Evolutionary conservation across 495 filamentous ascomycete species (phyloP).

Genomic region (Ramalina intermedia): DNA sequence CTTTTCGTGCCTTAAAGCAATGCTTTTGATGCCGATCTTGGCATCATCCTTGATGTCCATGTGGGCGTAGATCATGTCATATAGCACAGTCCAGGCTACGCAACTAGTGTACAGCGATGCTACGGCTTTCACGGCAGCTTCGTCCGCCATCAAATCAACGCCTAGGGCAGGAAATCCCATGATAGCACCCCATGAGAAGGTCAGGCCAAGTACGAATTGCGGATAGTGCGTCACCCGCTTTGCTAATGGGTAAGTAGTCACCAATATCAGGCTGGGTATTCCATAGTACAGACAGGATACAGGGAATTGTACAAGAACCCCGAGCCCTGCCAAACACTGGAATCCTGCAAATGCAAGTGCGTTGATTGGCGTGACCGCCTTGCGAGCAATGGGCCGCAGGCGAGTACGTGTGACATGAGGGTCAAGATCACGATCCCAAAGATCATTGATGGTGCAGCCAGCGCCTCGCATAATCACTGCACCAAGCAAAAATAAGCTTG

Average conservation of each 20-base stretch:
- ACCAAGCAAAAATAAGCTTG: conserved; percentile 68
- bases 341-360: conserved; percentile 70
- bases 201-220: conserved; percentile 78
- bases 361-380: conserved; percentile 59
- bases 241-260: conserved; percentile 74
- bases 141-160: conserved; percentile 58
- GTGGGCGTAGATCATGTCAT: conserved; percentile 98
- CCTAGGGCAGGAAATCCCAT: conserved; percentile 94
- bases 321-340: conserved; percentile 70
- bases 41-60: conserved; percentile 95
- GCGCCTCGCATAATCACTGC: conserved; percentile 93
- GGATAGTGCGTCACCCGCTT: conserved; percentile 93
- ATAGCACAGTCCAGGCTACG: conserved; percentile 85
- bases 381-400: conserved; percentile 75
- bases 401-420: conserved; percentile 77
- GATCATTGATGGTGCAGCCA: conserved; percentile 95
- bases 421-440: conserved; percentile 92
- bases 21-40: conserved; percentile 88
- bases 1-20: conserved; percentile 74
- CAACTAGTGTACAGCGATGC: conserved; percentile 70
- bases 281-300: conserved; percentile 72
- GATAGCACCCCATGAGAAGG: conserved; percentile 93
- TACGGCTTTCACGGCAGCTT: conserved; percentile 48
- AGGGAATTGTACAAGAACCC: conserved; percentile 75
- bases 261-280: conserved; percentile 68